Evolutionary conservation across 768 basidiomycete genomes (phyloP), one percentile per base, ranked within the genome.

Genomic region (Leccinum incarnatum): DNA sequence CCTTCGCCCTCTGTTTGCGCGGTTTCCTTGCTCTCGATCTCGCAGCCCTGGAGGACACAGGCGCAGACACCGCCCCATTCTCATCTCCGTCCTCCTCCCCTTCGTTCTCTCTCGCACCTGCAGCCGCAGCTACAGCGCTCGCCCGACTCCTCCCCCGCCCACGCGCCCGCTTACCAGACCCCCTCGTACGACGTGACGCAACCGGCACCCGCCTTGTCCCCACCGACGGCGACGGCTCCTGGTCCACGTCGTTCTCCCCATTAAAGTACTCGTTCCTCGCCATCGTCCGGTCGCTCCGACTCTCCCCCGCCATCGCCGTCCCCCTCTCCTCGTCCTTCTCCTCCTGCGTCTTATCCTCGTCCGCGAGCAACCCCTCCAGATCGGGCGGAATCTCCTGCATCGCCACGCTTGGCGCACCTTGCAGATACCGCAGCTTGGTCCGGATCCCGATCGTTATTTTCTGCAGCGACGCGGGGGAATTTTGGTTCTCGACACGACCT

Each of bases 361-460:
- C 85, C 4, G 81, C 84, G 29, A 95, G 72, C 67, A 91, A 81
- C 1, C 84, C 89, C 61, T 87, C 88, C 15, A 99, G 76, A 66
- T 95, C 89, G 0, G 95, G 95, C 4, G 97, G 96, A 27, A 98
- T 92, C 74, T 98, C 94, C 67, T 94, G 91, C 91, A 98, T 91
- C 63, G 86, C 86, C 10, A 98, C 93, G 69, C 92, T 94, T n/a
- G 96, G 96, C 45, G 96, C 97, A 32, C 95, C 95, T 60, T 95
- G 89, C 14, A 98, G 78, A 72, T 94, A 98, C 30, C 96, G 81
- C 47, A 99, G 77, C 72, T 96, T 95, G 67, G 89, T 93, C 27
- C 88, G 84, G 49, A 95, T 88, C 60, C 81, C 86, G 58, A 90
- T 79, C n/a, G 90, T 87, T 64, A 98, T 95, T 49, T 88, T 85